These are phyloP conservation scores for Eucalyptus cloeziana DNA, from an alignment of 345 rosid species.

Conservation along the genomic window DNA sequence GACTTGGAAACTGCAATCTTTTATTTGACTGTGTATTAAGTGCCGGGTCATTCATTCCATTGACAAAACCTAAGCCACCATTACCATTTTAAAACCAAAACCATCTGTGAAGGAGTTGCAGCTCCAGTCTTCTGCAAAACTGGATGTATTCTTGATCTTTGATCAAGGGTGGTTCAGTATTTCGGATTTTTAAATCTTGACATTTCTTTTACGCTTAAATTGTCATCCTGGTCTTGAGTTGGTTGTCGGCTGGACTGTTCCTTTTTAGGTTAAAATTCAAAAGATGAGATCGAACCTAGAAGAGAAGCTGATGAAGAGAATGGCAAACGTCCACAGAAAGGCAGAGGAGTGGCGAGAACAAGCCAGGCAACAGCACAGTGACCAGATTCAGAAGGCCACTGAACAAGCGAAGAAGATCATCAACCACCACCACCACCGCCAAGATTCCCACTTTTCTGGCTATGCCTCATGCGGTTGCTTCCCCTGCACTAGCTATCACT, in stretches of 20 bases:
- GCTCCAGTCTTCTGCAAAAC: background rate
- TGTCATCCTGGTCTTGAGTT: background rate
- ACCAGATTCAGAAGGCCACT: conserved; percentile 42
- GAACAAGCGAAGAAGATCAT: conserved; percentile 29
- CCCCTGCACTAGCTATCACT: conserved; percentile 23
- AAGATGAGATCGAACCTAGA: conserved; percentile 84
- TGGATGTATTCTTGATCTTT: background rate
- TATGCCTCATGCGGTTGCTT: conserved; percentile 62
- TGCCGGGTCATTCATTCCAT: background rate
- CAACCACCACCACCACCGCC: conserved; percentile 2
- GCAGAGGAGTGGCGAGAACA: conserved; percentile 80
- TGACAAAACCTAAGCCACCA: background rate
- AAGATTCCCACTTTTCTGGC: background rate
- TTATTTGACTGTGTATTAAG: background rate
- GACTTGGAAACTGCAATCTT: background rate
- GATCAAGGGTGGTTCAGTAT: background rate
- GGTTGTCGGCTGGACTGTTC: background rate
- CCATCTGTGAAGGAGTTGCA: background rate
- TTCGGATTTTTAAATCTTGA: background rate
- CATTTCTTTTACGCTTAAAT: background rate
- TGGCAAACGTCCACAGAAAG: conserved; percentile 54
- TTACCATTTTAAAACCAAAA: background rate
- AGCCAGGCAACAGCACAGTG: conserved; percentile 49
- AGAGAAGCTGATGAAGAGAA: conserved; percentile 84
- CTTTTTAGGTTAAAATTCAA: conserved; percentile 68